A percentile compares a stretch with the other conserved stretches of the same genome.
These are phyloP conservation scores for Tricholoma furcatifolium DNA, from an alignment of 768 basidiomycete genomes.

Conservation along the genomic window DNA sequence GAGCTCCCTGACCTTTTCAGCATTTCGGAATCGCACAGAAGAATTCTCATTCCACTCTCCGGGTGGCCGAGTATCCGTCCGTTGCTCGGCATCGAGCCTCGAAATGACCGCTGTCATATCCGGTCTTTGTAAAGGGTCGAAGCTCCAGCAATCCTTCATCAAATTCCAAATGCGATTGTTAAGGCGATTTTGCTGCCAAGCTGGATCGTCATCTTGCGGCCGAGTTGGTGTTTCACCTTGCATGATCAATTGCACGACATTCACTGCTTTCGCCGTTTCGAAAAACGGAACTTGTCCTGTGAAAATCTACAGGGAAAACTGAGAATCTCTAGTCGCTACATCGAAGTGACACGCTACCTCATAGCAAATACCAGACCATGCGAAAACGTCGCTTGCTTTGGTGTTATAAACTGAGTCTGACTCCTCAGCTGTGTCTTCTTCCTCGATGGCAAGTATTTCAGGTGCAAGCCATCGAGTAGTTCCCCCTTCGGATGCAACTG, in stretches of 20 bases:
- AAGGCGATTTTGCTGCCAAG: no score
- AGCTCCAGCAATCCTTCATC: no score
- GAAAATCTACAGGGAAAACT: conserved; percentile 3
- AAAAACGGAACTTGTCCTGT: conserved; percentile 5
- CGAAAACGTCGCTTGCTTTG: conserved; percentile 27
- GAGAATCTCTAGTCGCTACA: background rate
- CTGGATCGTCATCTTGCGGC: no score
- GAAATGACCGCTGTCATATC: conserved; percentile 3
- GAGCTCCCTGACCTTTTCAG: no score
- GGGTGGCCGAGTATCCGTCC: no score
- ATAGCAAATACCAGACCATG: conserved; percentile 18
- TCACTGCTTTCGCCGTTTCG: background rate
- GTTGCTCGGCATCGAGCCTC: background rate
- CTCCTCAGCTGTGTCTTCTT: background rate
- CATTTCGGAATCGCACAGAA: no score
- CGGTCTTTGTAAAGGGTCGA: conserved; percentile 2
- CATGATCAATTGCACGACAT: background rate
- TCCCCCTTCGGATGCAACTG: conserved; percentile 15
- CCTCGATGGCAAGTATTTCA: conserved; percentile 18
- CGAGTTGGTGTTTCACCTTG: no score
- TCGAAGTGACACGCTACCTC: conserved; percentile 7
- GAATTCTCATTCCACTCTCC: no score
- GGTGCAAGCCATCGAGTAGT: conserved; percentile 27
- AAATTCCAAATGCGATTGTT: no score
- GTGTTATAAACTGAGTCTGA: conserved; percentile 11